Evolutionary conservation across 2,329 filamentous ascomycete genomes (phyloP).

Genomic region (Macrophomina phaseolina): DNA sequence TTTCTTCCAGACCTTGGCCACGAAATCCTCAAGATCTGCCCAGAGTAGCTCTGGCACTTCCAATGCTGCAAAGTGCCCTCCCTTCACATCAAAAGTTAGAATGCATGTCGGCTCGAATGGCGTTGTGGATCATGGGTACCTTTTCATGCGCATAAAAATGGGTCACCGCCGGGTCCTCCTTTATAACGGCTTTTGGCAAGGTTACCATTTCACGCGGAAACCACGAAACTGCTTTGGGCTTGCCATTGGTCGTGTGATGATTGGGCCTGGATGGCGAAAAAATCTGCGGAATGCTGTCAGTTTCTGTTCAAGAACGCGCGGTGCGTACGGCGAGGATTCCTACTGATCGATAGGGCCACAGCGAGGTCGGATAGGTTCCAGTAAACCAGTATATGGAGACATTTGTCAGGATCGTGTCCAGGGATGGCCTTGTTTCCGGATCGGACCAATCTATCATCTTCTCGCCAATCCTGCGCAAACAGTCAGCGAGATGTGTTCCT

Average conservation of each 20-base stretch:
- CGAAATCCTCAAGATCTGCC: constrained; percentile 9
- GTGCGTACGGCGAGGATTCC: too few relatives aligned
- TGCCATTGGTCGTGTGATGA: constrained; percentile 34
- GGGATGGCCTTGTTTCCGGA: constrained; percentile 38
- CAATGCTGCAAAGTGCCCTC: constrained; percentile 9
- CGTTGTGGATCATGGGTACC: constrained; percentile 29
- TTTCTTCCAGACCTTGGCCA: constrained; percentile 10
- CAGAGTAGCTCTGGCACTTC: neutral
- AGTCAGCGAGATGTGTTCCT: too few relatives aligned
- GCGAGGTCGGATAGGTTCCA: constrained; percentile 52
- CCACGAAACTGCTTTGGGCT: constrained; percentile 52
- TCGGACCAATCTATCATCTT: constrained; percentile 60
- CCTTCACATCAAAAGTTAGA: neutral
- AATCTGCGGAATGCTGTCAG: neutral
- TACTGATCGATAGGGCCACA: constrained; percentile 57
- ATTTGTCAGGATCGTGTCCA: constrained; percentile 55
- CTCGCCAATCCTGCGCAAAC: constrained; percentile 50
- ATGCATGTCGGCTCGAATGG: neutral
- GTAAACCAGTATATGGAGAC: constrained; percentile 64
- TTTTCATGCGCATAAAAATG: constrained; percentile 9
- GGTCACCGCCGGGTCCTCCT: constrained; percentile 8
- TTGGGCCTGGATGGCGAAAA: neutral
- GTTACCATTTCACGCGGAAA: constrained; percentile 52
- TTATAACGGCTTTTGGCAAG: constrained; percentile 39
- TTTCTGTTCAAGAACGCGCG: neutral